phyloP scores from a whole-genome alignment of 371 early-diverging fungal species.

The Nematocida ironsii region DNA sequence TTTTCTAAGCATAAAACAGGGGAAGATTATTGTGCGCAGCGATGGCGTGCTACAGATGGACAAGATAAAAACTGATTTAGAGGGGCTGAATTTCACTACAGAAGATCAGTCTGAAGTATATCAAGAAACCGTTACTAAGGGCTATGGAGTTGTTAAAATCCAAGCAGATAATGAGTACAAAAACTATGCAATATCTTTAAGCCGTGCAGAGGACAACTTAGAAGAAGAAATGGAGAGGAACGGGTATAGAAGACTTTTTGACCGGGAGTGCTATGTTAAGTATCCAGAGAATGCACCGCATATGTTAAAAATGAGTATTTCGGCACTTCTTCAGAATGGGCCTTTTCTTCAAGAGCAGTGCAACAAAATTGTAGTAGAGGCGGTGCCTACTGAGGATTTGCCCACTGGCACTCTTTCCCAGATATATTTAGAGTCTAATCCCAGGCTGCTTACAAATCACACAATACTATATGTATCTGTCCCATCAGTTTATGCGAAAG shows the following conservation, averaged over 20 bases:
- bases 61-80: slow-evolving; percentile 54
- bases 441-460: slow-evolving; percentile 34
- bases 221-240: neutral
- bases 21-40: slow-evolving; percentile 30
- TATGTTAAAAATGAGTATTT: neutral
- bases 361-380: neutral
- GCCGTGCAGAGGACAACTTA: neutral
- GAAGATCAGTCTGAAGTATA: slow-evolving; percentile 34
- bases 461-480: slow-evolving; percentile 11
- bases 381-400: neutral
- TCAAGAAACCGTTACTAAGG: slow-evolving; percentile 22
- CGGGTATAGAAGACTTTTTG: neutral
- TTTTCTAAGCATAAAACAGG: slow-evolving; percentile 2
- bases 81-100: slow-evolving; percentile 13
- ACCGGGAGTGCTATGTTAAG: slow-evolving; percentile 4
- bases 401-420: slow-evolving; percentile 10
- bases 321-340: slow-evolving; percentile 36
- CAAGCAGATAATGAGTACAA: neutral
- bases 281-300: slow-evolving; percentile 18
- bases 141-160: slow-evolving; percentile 15
- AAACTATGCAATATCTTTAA: neutral
- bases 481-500: slow-evolving; percentile 11
- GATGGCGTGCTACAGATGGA: slow-evolving; percentile 54
- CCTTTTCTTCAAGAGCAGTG: slow-evolving; percentile 28
- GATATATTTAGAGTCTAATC: slow-evolving; percentile 22